Percentiles rank a stretch among this genome's conserved stretches.
phyloP scores from a whole-genome alignment of 2,329 filamentous ascomycete species.

The Blastomyces percursus region DNA sequence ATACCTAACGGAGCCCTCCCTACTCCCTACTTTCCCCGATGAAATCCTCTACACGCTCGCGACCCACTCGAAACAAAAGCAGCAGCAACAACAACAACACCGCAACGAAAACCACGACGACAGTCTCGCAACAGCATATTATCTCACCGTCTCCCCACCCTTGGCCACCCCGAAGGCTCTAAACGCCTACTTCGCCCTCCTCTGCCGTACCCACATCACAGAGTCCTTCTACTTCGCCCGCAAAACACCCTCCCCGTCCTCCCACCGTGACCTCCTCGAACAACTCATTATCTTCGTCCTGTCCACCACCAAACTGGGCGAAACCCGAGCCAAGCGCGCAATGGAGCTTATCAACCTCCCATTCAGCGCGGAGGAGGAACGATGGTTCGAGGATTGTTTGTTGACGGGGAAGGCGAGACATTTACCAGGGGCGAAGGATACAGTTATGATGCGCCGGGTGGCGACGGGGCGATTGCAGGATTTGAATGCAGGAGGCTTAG shows the following conservation, averaged over 20 bases:
- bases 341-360: conserved; percentile 63
- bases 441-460: conserved; percentile 61
- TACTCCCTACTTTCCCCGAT: conserved; percentile 71
- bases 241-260: conserved; percentile 48
- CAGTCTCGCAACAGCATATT: conserved; percentile 63
- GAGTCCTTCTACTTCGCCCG: conserved; percentile 67
- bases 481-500: conserved; percentile 24
- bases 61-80: conserved; percentile 41
- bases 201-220: conserved; percentile 55
- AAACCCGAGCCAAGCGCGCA: conserved; percentile 43
- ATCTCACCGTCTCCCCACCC: conserved; percentile 61
- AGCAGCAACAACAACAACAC: not conserved
- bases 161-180: conserved; percentile 54
- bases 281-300: conserved; percentile 53
- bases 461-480: conserved; percentile 47
- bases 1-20: conserved; percentile 65
- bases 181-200: conserved; percentile 56
- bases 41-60: conserved; percentile 65
- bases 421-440: conserved; percentile 58
- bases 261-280: conserved; percentile 56
- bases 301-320: conserved; percentile 28
- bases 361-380: conserved; percentile 58
- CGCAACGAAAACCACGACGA: conserved; percentile 36
- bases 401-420: conserved; percentile 53
- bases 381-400: conserved; percentile 62